Conservation (phyloP, 2,329 filamentous ascomycete genomes). For the Fusarium sp. region DNA sequence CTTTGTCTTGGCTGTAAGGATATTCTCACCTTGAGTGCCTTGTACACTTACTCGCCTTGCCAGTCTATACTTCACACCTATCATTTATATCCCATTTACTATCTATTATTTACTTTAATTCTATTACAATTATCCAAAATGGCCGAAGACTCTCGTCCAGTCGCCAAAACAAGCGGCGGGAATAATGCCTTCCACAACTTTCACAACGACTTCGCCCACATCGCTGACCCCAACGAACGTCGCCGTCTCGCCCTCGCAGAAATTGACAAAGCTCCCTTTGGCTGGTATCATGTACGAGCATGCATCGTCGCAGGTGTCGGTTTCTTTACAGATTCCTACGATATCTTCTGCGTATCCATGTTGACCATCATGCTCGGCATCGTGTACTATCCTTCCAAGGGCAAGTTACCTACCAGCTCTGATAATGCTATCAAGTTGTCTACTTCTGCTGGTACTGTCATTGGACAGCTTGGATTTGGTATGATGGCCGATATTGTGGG, state of each 20-base stretch:
- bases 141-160: constrained; percentile 23
- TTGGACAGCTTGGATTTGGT: constrained; percentile 84
- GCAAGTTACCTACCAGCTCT: constrained; percentile 71
- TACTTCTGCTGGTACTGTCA: constrained; percentile 83
- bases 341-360: constrained; percentile 82
- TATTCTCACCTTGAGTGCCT: constrained; percentile 11
- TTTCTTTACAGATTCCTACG: constrained; percentile 90
- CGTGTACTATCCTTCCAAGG: constrained; percentile 73
- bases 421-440: constrained; percentile 89
- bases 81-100: neutral
- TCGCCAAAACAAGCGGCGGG: constrained; percentile 67
- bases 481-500: constrained; percentile 81
- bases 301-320: constrained; percentile 83
- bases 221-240: constrained; percentile 80
- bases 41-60: neutral
- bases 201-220: constrained; percentile 74
- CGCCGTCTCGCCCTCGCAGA: constrained; percentile 82
- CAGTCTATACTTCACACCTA: neutral
- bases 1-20: constrained; percentile 26
- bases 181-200: constrained; percentile 81
- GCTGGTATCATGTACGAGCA: constrained; percentile 85
- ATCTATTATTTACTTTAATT: neutral
- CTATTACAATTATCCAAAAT: constrained; percentile 11
- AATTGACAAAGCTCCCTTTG: constrained; percentile 83
- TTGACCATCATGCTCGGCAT: constrained; percentile 81